phyloP scores from a whole-genome alignment of 2,329 filamentous ascomycete species.

The Anisogramma anomala region DNA sequence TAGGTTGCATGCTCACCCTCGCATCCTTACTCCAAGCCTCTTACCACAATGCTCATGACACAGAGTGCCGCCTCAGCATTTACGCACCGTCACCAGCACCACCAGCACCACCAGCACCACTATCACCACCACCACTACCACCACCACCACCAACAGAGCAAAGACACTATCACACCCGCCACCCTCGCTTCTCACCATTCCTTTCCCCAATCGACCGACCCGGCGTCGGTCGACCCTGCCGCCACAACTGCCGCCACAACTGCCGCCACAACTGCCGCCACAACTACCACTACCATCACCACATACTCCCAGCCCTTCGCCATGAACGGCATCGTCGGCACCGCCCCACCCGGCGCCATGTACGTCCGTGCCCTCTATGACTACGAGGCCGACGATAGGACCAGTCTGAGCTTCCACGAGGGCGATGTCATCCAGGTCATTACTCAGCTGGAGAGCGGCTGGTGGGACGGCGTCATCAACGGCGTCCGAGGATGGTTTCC shows the following conservation, averaged over 20 bases:
- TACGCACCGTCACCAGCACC: constrained; percentile 29
- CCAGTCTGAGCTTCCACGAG: constrained; percentile 90
- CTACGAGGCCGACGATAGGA: constrained; percentile 95
- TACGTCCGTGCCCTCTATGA: constrained; percentile 95
- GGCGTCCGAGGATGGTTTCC: constrained; percentile 97
- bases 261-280: not conserved
- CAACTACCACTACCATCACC: constrained; percentile 13
- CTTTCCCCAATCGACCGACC: constrained; percentile 9
- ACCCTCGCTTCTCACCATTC: constrained; percentile 15
- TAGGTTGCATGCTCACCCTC: not conserved
- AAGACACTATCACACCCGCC: no score
- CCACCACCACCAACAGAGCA: not conserved
- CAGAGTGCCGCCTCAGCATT: constrained; percentile 35
- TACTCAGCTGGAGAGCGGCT: constrained; percentile 93
- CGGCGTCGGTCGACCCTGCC: constrained; percentile 14
- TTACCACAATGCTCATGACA: constrained; percentile 43
- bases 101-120: constrained; percentile 28
- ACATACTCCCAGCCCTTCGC: constrained; percentile 20
- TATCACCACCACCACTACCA: constrained; percentile 21
- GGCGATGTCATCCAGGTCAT: constrained; percentile 98
- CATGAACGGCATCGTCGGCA: constrained; percentile 53
- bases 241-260: constrained; percentile 11
- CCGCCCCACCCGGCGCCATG: constrained; percentile 55
- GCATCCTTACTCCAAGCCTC: constrained; percentile 8
- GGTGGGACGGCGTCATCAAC: constrained; percentile 99